phyloP scores from a whole-genome alignment of 2,329 filamentous ascomycete genomes.

The Fusarium annulatum region DNA sequence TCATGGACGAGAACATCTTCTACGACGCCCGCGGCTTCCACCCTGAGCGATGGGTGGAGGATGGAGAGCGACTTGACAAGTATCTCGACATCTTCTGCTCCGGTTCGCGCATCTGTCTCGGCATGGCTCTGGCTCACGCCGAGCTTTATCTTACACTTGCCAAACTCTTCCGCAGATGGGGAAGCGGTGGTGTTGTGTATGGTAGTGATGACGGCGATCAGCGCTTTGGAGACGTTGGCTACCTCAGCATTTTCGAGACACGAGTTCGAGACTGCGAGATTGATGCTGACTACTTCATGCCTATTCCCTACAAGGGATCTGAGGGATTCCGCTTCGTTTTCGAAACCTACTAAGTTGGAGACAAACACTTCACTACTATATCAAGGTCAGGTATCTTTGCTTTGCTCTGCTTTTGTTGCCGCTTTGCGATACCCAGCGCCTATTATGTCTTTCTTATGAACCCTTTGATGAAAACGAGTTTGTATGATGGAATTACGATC shows the following conservation, averaged over 20 bases:
- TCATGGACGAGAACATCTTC: constrained; percentile 50
- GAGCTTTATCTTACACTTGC: constrained; percentile 54
- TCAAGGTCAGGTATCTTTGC: constrained; percentile 17
- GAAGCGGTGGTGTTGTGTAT: constrained; percentile 48
- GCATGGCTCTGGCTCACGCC: constrained; percentile 52
- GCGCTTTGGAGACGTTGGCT: constrained; percentile 49
- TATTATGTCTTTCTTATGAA: constrained; percentile 15
- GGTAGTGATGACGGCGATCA: constrained; percentile 48
- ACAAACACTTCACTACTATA: constrained; percentile 15
- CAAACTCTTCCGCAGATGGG: constrained; percentile 53
- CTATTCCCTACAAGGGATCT: constrained; percentile 52
- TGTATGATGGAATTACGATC: constrained; percentile 31
- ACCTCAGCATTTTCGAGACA: constrained; percentile 51
- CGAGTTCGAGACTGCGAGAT: constrained; percentile 50
- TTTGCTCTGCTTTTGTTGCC: constrained; percentile 12
- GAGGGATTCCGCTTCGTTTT: constrained; percentile 51
- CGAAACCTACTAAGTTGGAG: constrained; percentile 40
- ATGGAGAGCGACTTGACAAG: constrained; percentile 48
- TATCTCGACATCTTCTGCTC: constrained; percentile 51
- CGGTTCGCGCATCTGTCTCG: constrained; percentile 52
- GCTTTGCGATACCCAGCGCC: constrained; percentile 27
- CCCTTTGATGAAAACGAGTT: constrained; percentile 19
- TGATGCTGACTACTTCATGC: constrained; percentile 54
- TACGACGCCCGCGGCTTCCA: constrained; percentile 48
- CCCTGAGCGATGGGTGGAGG: constrained; percentile 52